Base-by-base conservation (phyloP, 1,284 basidiomycete species). In the Ustilago nuda region DNA sequence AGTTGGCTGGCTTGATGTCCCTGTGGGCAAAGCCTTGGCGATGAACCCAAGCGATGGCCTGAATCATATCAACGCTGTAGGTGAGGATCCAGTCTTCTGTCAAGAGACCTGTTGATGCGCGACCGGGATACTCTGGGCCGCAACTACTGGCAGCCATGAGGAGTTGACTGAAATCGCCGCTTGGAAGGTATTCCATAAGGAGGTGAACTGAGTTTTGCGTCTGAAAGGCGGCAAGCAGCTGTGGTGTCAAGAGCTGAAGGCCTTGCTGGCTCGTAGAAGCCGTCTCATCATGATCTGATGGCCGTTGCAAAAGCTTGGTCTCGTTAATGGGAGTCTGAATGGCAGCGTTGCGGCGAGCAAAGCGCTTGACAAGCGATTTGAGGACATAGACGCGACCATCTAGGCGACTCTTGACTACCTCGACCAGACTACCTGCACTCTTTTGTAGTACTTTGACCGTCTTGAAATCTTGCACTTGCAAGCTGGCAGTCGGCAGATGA, bases 1-100 rank as follows among this genome's bases (percentile, higher is more conserved):
- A 85, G 68, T 85, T 85, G 60, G 74, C 76, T 11, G 84, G 84
- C 55, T 85, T 85, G 63, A 85, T 76, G 46, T 85, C 84, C 45
- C 84, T 68, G 61, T 85, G 84, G 17, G 81, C 82, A 57, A 80
- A 85, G 33, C 78, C 78, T 33, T 76, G 68, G 8, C 36, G 58
- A 55, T 85, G 84, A 8, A 82, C 69, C 84, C 84, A 85, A 4
- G 74, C 75, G 46, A 85, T 73, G 35, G 83, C 83, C 27, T 79
- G 79, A 45, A 85, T 68, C 72, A 85, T 85, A 57, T 85, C 84
- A 46, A 72, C 67, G 27, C 82, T 79, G 53, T 83, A 85, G 7
- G 67, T 48, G 27, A 73, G 55, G 50, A 82, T 76, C 77, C 82
- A 83, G 30, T 73, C 68, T 55, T 84, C 80, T 19, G 50, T 66